A percentile compares a stretch with the other conserved stretches of the same genome.
Conservation (phyloP, 2,329 filamentous ascomycete species). For the Exophiala alcalophila region DNA sequence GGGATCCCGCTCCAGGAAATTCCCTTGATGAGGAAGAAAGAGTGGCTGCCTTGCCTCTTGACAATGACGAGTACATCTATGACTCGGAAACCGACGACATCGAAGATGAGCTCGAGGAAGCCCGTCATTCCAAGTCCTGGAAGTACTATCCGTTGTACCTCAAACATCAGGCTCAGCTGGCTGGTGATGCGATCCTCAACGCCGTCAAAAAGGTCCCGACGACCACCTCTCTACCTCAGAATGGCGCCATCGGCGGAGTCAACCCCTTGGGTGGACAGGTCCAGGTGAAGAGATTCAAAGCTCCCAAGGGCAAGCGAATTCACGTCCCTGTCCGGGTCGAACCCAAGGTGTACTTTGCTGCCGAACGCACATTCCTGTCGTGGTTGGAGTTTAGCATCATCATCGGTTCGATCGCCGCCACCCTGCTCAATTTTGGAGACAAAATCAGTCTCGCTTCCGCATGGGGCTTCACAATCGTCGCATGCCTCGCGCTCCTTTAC, state of each 20-base stretch:
- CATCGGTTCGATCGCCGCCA: constrained; percentile 80
- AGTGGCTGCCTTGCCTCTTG: constrained; percentile 60
- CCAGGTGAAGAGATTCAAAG: constrained; percentile 55
- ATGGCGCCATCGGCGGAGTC: constrained; percentile 36
- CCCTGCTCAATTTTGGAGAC: constrained; percentile 76
- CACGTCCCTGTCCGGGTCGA: constrained; percentile 95
- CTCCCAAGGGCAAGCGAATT: constrained; percentile 63
- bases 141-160: constrained; percentile 60
- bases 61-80: constrained; percentile 67
- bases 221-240: constrained; percentile 46
- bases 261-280: constrained; percentile 42
- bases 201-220: constrained; percentile 55
- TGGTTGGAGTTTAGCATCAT: constrained; percentile 99
- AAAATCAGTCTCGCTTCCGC: constrained; percentile 65
- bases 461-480: constrained; percentile 77
- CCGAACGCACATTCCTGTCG: constrained; percentile 90
- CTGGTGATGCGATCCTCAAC: constrained; percentile 45
- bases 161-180: constrained; percentile 50
- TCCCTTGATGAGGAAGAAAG: constrained; percentile 78
- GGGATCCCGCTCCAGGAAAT: constrained; percentile 39
- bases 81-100: constrained; percentile 84
- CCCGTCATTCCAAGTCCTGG: constrained; percentile 71
- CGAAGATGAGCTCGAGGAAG: constrained; percentile 70
- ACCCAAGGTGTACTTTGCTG: constrained; percentile 96
- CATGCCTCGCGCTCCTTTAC: constrained; percentile 75